Evolutionary conservation across 2,329 filamentous ascomycete genomes (phyloP).

Genomic region (Scedosporium aurantiacum): DNA sequence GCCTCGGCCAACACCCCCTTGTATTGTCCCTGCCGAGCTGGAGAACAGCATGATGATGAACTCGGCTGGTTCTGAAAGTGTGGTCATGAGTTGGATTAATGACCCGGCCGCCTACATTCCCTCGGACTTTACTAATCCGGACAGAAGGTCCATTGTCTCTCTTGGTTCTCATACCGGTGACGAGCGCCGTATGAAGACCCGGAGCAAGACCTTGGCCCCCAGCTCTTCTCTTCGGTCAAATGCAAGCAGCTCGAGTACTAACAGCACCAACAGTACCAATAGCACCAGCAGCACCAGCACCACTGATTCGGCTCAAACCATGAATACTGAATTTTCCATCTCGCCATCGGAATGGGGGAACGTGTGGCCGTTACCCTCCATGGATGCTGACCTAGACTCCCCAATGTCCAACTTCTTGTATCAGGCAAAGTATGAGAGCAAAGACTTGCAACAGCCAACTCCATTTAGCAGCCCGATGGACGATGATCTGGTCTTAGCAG

Average conservation of each 20-base stretch:
- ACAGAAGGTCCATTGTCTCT: not conserved
- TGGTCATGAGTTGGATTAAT: slow-evolving; percentile 2
- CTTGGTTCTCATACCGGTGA: slow-evolving; percentile 13
- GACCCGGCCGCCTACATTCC: slow-evolving; percentile 1
- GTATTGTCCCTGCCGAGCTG: slow-evolving; percentile 14
- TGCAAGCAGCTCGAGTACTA: slow-evolving; percentile 25
- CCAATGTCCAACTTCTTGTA: slow-evolving; percentile 29
- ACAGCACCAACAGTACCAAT: slow-evolving; percentile 26
- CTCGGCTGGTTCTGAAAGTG: not conserved
- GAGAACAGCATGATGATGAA: not conserved
- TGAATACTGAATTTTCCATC: slow-evolving; percentile 7
- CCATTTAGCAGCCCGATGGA: not conserved
- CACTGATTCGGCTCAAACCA: slow-evolving; percentile 32
- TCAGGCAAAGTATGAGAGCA: slow-evolving; percentile 12
- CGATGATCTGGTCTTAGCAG: slow-evolving; percentile 2
- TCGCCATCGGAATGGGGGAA: slow-evolving; percentile 17
- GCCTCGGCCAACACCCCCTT: slow-evolving; percentile 14
- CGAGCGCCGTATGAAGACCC: slow-evolving; percentile 14
- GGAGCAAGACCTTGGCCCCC: slow-evolving; percentile 32
- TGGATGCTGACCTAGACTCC: slow-evolving; percentile 34
- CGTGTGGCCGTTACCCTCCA: slow-evolving; percentile 27
- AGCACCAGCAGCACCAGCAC: slow-evolving; percentile 32
- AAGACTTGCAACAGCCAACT: slow-evolving; percentile 8
- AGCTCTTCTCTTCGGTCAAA: slow-evolving; percentile 38
- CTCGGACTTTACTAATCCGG: not conserved